These are phyloP conservation scores for Aquilaria yunnanensis DNA, from an alignment of 345 rosid species.

Conservation along the genomic window DNA sequence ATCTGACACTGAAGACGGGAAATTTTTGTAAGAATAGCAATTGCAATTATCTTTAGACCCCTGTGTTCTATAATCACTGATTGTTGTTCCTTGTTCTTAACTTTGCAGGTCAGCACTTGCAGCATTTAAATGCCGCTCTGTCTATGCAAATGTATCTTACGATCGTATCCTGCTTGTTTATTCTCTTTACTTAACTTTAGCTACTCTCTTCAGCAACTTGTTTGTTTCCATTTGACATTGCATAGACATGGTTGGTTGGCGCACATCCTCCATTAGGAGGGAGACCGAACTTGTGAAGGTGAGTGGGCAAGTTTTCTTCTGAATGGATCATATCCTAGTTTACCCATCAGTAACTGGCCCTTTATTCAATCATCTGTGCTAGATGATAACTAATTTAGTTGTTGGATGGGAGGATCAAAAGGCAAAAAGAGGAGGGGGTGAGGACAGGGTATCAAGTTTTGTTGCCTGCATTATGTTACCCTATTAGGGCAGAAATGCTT, in stretches of 20 bases:
- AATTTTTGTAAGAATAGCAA: constrained; percentile 54
- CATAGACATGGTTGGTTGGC: constrained; percentile 99
- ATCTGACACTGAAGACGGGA: constrained; percentile 66
- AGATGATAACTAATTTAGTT: too few species aligned
- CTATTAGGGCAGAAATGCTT: too few species aligned
- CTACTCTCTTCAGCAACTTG: constrained; percentile 6
- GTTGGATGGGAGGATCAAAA: too few species aligned
- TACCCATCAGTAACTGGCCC: too few species aligned
- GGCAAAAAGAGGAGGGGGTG: too few species aligned
- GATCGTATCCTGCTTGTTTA: constrained; percentile 73
- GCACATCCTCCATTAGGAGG: constrained; percentile 95
- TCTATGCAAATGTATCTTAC: constrained; percentile 92
- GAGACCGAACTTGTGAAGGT: constrained; percentile 86
- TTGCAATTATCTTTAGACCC: background rate
- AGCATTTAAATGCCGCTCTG: constrained; percentile 61
- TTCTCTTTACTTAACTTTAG: background rate
- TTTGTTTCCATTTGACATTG: constrained; percentile 35
- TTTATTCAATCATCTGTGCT: too few species aligned
- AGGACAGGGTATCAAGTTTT: too few species aligned
- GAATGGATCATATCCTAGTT: too few species aligned
- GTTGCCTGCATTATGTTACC: too few species aligned
- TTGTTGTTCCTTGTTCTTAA: constrained; percentile 8
- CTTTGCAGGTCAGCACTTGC: constrained; percentile 70
- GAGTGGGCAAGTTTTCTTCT: constrained; percentile 9
- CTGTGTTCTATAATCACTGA: background rate